Conservation (phyloP, 768 basidiomycete species). For the Mycena indigotica region DNA sequence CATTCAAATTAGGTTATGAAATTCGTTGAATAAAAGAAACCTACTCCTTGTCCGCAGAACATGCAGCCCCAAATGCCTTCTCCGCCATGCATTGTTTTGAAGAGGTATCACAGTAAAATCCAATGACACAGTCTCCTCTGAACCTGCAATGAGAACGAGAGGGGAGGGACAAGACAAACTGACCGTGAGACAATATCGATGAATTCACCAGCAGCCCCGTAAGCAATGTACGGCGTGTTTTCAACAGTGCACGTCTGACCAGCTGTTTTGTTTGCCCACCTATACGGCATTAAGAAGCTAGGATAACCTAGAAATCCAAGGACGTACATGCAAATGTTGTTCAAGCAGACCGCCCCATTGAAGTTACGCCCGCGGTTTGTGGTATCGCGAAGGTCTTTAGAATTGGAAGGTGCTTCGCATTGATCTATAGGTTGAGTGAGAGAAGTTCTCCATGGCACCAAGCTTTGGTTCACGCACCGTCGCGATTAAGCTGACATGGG, state of each 20-base stretch:
- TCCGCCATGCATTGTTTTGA: conserved; percentile 57
- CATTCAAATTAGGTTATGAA: not conserved
- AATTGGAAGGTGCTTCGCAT: conserved; percentile 72
- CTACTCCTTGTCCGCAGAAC: conserved; percentile 56
- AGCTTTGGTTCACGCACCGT: conserved; percentile 53
- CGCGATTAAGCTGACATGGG: conserved; percentile 82
- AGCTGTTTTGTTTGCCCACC: conserved; percentile 78
- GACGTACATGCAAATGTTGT: conserved; percentile 78
- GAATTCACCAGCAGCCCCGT: conserved; percentile 60
- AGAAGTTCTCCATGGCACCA: conserved; percentile 1
- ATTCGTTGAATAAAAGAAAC: conserved; percentile 15
- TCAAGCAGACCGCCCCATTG: conserved; percentile 84
- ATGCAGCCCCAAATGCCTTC: conserved; percentile 60
- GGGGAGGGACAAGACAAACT: conserved; percentile 14
- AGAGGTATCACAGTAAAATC: conserved; percentile 75
- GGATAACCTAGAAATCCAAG: not conserved
- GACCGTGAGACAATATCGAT: conserved; percentile 83
- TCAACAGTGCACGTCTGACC: conserved; percentile 68
- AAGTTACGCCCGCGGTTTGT: conserved; percentile 70
- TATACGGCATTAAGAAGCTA: conserved; percentile 28
- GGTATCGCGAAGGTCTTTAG: conserved; percentile 60
- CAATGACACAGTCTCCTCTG: conserved; percentile 73
- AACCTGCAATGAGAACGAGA: not conserved
- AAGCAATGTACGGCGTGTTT: conserved; percentile 79
- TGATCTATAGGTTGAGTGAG: conserved; percentile 55